Conservation (phyloP, 805 yeast species). For the Cyberlindnera veronae region DNA sequence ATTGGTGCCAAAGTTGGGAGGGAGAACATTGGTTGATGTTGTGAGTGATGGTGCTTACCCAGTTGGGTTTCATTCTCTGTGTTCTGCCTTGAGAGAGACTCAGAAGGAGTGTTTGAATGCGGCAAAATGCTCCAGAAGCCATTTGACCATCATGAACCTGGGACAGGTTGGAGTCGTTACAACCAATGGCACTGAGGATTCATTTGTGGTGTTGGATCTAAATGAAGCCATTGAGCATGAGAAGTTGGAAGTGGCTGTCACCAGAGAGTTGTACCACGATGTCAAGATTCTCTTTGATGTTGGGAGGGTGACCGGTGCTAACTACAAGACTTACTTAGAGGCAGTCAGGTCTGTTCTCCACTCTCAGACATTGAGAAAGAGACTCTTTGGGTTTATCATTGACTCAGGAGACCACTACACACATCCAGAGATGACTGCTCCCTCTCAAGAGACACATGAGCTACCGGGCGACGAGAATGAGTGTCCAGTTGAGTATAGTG, state of each 20-base stretch:
- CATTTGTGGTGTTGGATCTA: slow-evolving; percentile 4
- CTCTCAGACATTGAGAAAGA: not conserved
- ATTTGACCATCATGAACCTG: slow-evolving; percentile 7
- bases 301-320: not conserved
- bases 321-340: slow-evolving; percentile 4
- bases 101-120: slow-evolving; percentile 3
- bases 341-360: slow-evolving; percentile 1
- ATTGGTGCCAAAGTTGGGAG: slow-evolving; percentile 1
- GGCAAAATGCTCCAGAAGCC: slow-evolving; percentile 1
- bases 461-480: slow-evolving; percentile 5
- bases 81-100: not conserved
- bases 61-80: not conserved
- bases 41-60: slow-evolving; percentile 7
- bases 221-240: not conserved
- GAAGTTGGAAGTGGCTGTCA: not conserved
- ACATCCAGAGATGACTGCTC: not conserved
- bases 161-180: slow-evolving; percentile 13
- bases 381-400: slow-evolving; percentile 8
- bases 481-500: slow-evolving; percentile 1
- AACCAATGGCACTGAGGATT: slow-evolving; percentile 7
- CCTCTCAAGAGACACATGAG: not conserved
- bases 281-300: slow-evolving; percentile 7
- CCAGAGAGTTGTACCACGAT: not conserved
- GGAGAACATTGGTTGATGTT: slow-evolving; percentile 6
- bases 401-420: slow-evolving; percentile 13